Percentiles rank a stretch among this genome's conserved stretches.
Conservation (phyloP, 2,329 filamentous ascomycete species). For the Stemphylium beticola region DNA sequence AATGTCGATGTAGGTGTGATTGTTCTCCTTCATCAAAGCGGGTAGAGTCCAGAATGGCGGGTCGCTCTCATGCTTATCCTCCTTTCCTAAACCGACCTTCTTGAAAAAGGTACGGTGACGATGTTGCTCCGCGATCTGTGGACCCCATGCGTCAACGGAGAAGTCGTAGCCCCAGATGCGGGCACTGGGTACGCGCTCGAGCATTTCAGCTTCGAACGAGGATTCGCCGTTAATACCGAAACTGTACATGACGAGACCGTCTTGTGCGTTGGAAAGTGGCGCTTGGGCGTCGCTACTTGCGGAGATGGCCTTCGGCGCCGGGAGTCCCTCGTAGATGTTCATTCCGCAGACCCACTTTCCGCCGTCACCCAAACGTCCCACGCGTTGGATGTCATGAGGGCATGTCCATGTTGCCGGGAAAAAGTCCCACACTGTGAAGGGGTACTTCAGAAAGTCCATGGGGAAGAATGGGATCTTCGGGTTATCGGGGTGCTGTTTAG, state of each 20-base stretch:
- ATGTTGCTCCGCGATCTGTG: constrained; percentile 31
- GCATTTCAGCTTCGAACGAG: constrained; percentile 44
- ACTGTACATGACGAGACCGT: constrained; percentile 40
- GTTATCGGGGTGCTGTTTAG: constrained; percentile 32
- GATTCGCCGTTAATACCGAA: constrained; percentile 46
- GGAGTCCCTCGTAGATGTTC: constrained; percentile 39
- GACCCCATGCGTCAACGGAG: constrained; percentile 39
- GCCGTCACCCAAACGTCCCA: constrained; percentile 41
- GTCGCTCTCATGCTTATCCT: constrained; percentile 25
- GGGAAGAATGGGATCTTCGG: constrained; percentile 42
- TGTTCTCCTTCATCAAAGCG: constrained; percentile 39
- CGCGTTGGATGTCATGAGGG: constrained; percentile 42
- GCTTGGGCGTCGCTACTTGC: constrained; percentile 21
- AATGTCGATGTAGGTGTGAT: constrained; percentile 44
- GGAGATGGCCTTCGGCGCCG: constrained; percentile 19
- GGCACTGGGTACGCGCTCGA: constrained; percentile 39
- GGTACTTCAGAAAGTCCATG: constrained; percentile 38
- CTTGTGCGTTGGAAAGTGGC: constrained; percentile 16
- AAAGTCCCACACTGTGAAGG: constrained; percentile 44
- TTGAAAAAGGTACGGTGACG: constrained; percentile 39
- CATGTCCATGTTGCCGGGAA: constrained; percentile 44
- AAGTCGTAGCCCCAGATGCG: constrained; percentile 45
- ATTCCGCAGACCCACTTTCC: constrained; percentile 47
- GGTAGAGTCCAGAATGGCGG: constrained; percentile 41
- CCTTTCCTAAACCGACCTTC: constrained; percentile 37